Evolutionary conservation across 2,329 filamentous ascomycete genomes (phyloP).

Genomic region (Fusarium sp.): DNA sequence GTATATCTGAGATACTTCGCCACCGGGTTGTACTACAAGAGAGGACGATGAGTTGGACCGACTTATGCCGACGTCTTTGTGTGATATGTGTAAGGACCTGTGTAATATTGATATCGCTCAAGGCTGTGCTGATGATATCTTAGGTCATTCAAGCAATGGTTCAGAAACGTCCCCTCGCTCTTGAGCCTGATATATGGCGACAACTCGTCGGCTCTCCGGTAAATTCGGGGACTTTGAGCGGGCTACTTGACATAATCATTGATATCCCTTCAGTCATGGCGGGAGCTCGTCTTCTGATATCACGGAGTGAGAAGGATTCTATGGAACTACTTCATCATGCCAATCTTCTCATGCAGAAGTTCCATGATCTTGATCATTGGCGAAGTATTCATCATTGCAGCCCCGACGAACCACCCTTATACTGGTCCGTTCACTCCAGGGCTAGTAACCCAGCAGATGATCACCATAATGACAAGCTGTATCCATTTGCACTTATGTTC

Average conservation of each 20-base stretch:
- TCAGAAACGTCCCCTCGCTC: background rate
- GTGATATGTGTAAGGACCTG: constrained; percentile 8
- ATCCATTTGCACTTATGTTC: constrained; percentile 5
- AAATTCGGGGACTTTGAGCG: background rate
- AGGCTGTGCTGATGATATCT: background rate
- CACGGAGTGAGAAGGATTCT: rapidly evolving
- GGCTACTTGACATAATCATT: background rate
- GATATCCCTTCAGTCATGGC: constrained; percentile 4
- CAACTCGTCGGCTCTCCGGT: background rate
- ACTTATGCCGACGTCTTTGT: constrained; percentile 15
- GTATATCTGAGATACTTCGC: constrained; percentile 16
- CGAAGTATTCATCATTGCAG: background rate
- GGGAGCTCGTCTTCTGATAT: background rate
- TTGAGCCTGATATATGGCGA: constrained; percentile 9
- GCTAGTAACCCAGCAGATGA: constrained; percentile 6
- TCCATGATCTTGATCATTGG: background rate
- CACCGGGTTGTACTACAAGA: background rate
- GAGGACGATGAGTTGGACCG: background rate
- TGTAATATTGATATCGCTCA: rapidly evolving
- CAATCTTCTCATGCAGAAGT: background rate
- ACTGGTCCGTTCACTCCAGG: constrained; percentile 9
- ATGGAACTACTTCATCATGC: rapidly evolving
- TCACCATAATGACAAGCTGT: background rate
- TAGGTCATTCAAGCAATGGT: constrained; percentile 18
- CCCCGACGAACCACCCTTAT: background rate